Conservation (phyloP, 768 basidiomycete genomes). For the Lactarius deliciosus region DNA sequence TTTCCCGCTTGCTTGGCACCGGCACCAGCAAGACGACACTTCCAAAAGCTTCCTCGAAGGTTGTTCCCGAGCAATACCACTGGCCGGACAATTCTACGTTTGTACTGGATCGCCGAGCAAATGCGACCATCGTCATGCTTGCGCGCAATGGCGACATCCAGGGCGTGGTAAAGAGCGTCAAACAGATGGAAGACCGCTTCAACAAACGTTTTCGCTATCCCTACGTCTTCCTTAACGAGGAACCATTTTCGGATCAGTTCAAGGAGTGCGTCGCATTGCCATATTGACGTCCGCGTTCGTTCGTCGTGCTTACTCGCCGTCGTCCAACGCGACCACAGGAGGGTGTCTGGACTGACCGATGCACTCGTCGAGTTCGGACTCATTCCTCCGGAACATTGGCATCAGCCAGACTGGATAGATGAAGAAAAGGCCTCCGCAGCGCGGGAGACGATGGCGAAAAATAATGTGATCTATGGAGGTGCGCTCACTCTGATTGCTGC, state of each 20-base stretch:
- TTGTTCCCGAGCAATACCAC: constrained; percentile 39
- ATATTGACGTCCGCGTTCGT: constrained; percentile 33
- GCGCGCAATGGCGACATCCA: constrained; percentile 46
- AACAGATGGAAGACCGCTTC: constrained; percentile 60
- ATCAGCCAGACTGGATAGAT: constrained; percentile 72
- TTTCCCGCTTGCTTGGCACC: constrained; percentile 38
- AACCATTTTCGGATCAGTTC: constrained; percentile 71
- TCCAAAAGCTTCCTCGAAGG: constrained; percentile 44
- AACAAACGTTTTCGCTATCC: constrained; percentile 69
- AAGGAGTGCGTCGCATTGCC: constrained; percentile 51
- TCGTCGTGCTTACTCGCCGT: constrained; percentile 34
- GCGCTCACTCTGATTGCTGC: constrained; percentile 14
- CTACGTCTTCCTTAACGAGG: constrained; percentile 85
- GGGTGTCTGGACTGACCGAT: constrained; percentile 57
- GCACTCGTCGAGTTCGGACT: constrained; percentile 68
- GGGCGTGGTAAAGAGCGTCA: constrained; percentile 49
- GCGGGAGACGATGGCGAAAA: constrained; percentile 53
- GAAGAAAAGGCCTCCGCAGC: constrained; percentile 51
- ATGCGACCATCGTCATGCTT: constrained; percentile 57
- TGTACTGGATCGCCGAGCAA: constrained; percentile 42
- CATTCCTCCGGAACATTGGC: constrained; percentile 79
- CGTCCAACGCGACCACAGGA: constrained; percentile 41
- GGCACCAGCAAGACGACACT: constrained; percentile 23
- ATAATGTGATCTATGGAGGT: constrained; percentile 59
- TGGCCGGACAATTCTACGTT: constrained; percentile 31